These are phyloP conservation scores for Rhizopogon sp. DNA, from an alignment of 768 basidiomycete genomes.

Conservation along the genomic window DNA sequence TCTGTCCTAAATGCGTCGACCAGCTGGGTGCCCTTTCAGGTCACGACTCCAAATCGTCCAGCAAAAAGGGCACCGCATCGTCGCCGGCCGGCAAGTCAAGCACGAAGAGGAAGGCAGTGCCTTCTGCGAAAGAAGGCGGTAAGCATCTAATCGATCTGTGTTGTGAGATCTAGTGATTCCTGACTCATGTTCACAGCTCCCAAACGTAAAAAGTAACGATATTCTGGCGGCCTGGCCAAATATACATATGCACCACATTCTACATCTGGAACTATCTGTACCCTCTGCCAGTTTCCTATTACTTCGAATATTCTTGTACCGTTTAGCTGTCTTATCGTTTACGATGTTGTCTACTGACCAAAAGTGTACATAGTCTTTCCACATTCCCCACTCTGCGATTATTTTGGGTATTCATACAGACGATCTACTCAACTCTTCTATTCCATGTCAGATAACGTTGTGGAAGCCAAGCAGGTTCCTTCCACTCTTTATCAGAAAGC, in stretches of 20 bases:
- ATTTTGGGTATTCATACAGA: neutral
- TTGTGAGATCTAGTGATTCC: constrained; percentile 21
- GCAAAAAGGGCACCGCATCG: constrained; percentile 14
- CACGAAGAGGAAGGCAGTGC: constrained; percentile 42
- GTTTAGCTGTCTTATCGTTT: neutral
- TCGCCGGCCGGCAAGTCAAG: constrained; percentile 20
- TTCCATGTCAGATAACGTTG: constrained; percentile 40
- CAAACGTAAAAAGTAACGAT: constrained; percentile 1
- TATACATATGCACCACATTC: neutral
- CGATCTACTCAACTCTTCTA: constrained; percentile 4
- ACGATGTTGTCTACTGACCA: neutral
- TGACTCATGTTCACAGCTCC: neutral
- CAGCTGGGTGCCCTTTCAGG: constrained; percentile 45
- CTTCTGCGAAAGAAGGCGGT: constrained; percentile 34
- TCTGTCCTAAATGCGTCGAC: constrained; percentile 70
- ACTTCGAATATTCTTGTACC: neutral
- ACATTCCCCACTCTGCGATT: neutral
- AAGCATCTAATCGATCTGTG: constrained; percentile 8
- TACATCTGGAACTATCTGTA: neutral
- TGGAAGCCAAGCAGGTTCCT: constrained; percentile 59
- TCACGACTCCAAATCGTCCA: constrained; percentile 8
- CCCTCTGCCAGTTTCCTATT: neutral
- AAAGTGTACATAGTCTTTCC: neutral
- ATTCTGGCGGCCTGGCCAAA: neutral
- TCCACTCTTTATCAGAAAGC: constrained; percentile 40